phyloP scores from a whole-genome alignment of 164 flowering plant species.

The Platanus orientalis region DNA sequence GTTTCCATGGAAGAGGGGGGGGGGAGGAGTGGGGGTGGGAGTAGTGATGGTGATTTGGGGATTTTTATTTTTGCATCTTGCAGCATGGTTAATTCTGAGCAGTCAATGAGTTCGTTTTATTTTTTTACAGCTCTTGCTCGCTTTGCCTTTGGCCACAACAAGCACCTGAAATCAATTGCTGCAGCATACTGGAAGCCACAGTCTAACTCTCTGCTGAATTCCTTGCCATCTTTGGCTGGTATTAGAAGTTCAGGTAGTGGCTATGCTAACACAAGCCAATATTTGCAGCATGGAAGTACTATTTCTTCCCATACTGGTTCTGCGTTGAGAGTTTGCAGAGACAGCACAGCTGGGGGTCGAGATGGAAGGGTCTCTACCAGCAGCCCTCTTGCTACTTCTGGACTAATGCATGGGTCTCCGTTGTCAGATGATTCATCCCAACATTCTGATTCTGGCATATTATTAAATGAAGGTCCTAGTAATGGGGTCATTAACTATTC shows the following conservation, averaged over 20 bases:
- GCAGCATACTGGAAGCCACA: conserved; percentile 85
- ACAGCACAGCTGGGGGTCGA: conserved; percentile 41
- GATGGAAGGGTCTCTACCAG: conserved; percentile 79
- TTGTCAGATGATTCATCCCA: conserved; percentile 90
- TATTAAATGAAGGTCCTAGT: conserved; percentile 47
- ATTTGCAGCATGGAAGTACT: conserved; percentile 44
- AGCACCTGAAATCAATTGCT: conserved; percentile 79
- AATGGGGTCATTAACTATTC: conserved; percentile 59
- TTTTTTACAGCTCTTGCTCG: conserved; percentile 76
- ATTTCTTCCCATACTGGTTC: conserved; percentile 70
- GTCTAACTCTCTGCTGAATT: conserved; percentile 53
- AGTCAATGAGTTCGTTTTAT: background rate
- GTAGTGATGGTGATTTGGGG: background rate
- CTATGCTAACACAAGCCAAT: conserved; percentile 43
- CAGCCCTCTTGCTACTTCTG: conserved; percentile 78
- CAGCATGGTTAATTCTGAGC: background rate
- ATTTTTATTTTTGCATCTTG: background rate
- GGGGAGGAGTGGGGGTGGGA: too few relatives aligned
- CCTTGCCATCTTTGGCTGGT: conserved; percentile 66
- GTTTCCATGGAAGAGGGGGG: too few relatives aligned
- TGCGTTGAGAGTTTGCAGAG: conserved; percentile 58
- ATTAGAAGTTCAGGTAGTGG: conserved; percentile 49
- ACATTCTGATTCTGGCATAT: conserved; percentile 75
- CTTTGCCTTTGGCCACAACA: conserved; percentile 89
- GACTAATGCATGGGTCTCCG: conserved; percentile 94